Conservation (phyloP, 768 basidiomycete genomes). For the Podaxis carcinomalis region DNA sequence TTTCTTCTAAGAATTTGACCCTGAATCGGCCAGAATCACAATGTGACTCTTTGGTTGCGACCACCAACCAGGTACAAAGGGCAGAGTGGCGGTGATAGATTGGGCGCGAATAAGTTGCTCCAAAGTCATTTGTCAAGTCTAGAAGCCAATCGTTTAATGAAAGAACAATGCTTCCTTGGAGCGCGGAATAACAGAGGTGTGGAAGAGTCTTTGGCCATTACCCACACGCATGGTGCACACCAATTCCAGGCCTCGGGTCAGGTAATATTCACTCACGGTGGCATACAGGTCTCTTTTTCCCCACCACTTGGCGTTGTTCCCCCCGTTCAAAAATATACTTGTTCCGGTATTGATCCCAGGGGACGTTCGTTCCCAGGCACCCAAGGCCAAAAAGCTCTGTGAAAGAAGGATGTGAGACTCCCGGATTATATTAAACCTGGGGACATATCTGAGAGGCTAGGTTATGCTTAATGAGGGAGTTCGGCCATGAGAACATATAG, state of each 20-base stretch:
- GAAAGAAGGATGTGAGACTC: neutral
- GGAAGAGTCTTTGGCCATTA: neutral
- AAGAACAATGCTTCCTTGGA: conserved; percentile 16
- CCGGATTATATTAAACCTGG: neutral
- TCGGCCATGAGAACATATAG: neutral
- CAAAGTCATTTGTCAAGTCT: neutral
- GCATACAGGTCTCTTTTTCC: neutral
- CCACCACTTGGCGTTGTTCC: neutral
- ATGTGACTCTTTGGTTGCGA: neutral
- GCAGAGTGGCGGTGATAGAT: neutral
- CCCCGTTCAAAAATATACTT: conserved; percentile 1
- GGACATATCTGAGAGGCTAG: conserved; percentile 1
- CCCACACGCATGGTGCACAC: no score
- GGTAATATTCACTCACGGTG: neutral
- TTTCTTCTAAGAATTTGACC: neutral
- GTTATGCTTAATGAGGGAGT: neutral
- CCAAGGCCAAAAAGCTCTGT: neutral
- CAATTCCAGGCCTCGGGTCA: neutral
- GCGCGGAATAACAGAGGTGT: conserved; percentile 14
- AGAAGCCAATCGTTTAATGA: conserved; percentile 11
- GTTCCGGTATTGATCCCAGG: conserved; percentile 4
- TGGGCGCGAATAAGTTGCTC: neutral
- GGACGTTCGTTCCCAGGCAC: neutral
- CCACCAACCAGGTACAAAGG: neutral
- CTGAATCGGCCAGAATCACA: neutral